Conservation (phyloP, 805 yeast genomes). For the Nakazawaea siamensis region DNA sequence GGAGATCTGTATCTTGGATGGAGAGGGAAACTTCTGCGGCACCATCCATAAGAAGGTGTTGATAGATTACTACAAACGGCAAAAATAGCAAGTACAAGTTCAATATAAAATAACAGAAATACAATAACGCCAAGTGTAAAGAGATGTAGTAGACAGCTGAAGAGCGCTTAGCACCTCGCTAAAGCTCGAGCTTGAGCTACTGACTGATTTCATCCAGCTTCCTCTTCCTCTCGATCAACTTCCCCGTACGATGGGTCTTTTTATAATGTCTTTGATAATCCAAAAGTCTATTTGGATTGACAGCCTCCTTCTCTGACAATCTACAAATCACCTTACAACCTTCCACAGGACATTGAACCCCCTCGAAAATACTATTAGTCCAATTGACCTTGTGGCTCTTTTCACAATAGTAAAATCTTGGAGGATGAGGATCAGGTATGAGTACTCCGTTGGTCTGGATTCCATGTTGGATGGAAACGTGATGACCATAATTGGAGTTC, state of each 20-base stretch:
- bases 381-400: constrained; percentile 8
- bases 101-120: neutral
- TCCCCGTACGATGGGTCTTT: constrained; percentile 16
- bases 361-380: constrained; percentile 5
- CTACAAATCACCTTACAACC: constrained; percentile 3
- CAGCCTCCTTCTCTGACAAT: constrained; percentile 6
- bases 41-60: constrained; percentile 45
- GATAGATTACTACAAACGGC: constrained; percentile 30
- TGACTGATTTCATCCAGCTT: no score
- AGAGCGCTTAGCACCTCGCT: no score
- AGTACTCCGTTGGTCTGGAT: constrained; percentile 20
- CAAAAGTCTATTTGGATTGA: constrained; percentile 18
- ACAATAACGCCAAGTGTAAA: neutral
- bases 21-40: constrained; percentile 40
- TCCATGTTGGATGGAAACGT: constrained; percentile 23
- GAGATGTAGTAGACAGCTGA: no score
- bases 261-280: constrained; percentile 22
- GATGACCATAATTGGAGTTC: constrained; percentile 23
- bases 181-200: no score
- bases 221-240: constrained; percentile 8
- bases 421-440: constrained; percentile 17
- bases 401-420: constrained; percentile 7
- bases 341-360: constrained; percentile 7
- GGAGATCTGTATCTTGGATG: constrained; percentile 33
- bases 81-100: neutral